phyloP scores from a whole-genome alignment of 768 basidiomycete species.

The Suillus subluteus region DNA sequence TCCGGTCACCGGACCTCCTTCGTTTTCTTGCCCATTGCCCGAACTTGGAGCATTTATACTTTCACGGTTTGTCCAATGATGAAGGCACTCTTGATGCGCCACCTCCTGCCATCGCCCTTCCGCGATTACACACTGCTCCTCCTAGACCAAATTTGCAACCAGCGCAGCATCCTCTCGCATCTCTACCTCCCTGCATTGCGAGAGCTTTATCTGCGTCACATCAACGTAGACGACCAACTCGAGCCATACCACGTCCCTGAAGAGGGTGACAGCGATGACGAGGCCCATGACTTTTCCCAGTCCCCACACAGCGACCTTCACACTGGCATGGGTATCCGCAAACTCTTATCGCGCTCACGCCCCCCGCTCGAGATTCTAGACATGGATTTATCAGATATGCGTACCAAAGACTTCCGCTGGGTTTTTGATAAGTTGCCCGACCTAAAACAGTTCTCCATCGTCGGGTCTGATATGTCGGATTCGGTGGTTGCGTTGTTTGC shows the following conservation, averaged over 20 bases:
- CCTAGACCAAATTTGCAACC: conserved; percentile 60
- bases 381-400: conserved; percentile 85
- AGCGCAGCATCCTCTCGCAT: conserved; percentile 66
- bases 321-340: conserved; percentile 79
- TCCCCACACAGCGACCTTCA: conserved; percentile 78
- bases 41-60: conserved; percentile 58
- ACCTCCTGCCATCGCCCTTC: conserved; percentile 54
- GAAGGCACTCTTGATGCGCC: conserved; percentile 32
- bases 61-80: conserved; percentile 57
- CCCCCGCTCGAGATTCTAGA: conserved; percentile 69
- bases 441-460: conserved; percentile 70
- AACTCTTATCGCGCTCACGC: conserved; percentile 58
- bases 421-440: conserved; percentile 58
- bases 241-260: conserved; percentile 44
- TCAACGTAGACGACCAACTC: conserved; percentile 61
- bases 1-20: conserved; percentile 55
- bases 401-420: conserved; percentile 79
- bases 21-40: conserved; percentile 66
- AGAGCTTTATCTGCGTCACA: conserved; percentile 63
- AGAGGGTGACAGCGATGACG: conserved; percentile 75
- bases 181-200: conserved; percentile 62
- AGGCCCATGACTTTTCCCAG: conserved; percentile 73
- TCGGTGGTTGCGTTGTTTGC: conserved; percentile 63
- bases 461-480: conserved; percentile 83
- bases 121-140: conserved; percentile 59